Evolutionary conservation across 2,329 filamentous ascomycete genomes (phyloP).

Genomic region (Exophiala sideris): DNA sequence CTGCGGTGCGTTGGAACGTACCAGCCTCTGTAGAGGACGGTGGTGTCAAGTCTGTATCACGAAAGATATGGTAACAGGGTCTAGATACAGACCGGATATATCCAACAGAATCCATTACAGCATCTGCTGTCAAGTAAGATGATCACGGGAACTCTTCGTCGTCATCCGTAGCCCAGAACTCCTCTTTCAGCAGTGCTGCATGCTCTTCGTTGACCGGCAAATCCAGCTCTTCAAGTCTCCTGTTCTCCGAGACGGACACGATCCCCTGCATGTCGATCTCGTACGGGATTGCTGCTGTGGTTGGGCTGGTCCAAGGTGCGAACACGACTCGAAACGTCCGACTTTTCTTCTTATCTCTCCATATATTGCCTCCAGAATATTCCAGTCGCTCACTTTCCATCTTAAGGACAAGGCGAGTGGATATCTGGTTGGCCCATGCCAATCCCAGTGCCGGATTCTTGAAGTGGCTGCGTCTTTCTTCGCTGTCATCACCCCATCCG

Average conservation of each 20-base stretch:
- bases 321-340: conserved; percentile 88
- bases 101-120: neutral
- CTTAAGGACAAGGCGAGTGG: conserved; percentile 75
- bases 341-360: conserved; percentile 44
- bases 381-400: conserved; percentile 53
- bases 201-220: conserved; percentile 7
- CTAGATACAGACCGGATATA: neutral
- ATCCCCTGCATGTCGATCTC: conserved; percentile 22
- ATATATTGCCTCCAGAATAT: conserved; percentile 35
- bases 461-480: conserved; percentile 34
- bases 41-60: too few species aligned
- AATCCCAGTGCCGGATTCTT: conserved; percentile 87
- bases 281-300: conserved; percentile 16
- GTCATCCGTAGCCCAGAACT: conserved; percentile 24
- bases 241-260: conserved; percentile 11
- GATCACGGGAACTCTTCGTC: conserved; percentile 19
- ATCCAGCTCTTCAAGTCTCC: neutral
- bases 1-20: too few species aligned
- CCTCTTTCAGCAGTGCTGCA: conserved; percentile 21
- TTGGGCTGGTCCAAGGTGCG: conserved; percentile 63
- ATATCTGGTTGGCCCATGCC: conserved; percentile 87
- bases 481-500: conserved; percentile 75
- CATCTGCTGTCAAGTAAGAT: neutral
- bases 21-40: too few species aligned
- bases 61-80: too few species aligned